phyloP scores from a whole-genome alignment of 495 filamentous ascomycete genomes.

The Antarctomyces pellizariae region DNA sequence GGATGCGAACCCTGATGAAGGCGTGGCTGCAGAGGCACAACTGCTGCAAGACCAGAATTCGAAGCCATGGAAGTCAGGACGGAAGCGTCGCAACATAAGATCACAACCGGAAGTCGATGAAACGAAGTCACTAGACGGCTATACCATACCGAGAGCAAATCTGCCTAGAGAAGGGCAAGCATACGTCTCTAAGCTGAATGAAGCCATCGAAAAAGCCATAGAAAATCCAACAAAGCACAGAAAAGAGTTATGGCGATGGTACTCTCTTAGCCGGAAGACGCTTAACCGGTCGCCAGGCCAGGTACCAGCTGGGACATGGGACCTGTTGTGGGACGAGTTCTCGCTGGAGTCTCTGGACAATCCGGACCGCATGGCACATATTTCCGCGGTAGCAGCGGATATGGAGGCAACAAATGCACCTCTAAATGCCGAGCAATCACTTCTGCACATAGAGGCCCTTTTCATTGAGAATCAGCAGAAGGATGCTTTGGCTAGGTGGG shows the following conservation, averaged over 20 bases:
- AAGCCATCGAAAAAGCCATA: constrained; percentile 2
- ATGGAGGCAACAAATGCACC: constrained; percentile 27
- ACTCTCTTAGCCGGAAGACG: constrained; percentile 21
- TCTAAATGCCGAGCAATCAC: constrained; percentile 29
- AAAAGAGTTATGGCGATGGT: constrained; percentile 18
- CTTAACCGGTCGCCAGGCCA: constrained; percentile 20
- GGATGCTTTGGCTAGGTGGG: constrained; percentile 40
- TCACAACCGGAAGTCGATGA: too few relatives aligned
- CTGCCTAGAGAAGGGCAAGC: not conserved
- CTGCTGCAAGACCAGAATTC: too few relatives aligned
- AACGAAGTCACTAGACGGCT: too few relatives aligned
- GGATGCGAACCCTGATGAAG: too few relatives aligned
- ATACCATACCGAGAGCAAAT: too few relatives aligned
- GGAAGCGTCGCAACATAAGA: too few relatives aligned
- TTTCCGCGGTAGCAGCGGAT: constrained; percentile 36
- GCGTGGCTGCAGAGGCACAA: too few relatives aligned
- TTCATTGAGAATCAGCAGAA: constrained; percentile 32
- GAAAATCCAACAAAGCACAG: constrained; percentile 4
- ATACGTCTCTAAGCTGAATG: not conserved
- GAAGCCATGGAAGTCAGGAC: too few relatives aligned
- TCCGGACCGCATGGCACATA: constrained; percentile 30
- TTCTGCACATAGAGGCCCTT: constrained; percentile 39
- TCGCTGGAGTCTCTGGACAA: constrained; percentile 17
- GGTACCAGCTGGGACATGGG: constrained; percentile 28
- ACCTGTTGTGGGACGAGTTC: constrained; percentile 27